Conservation (phyloP, 495 filamentous ascomycete genomes). For the Mycothermus thermophilus region DNA sequence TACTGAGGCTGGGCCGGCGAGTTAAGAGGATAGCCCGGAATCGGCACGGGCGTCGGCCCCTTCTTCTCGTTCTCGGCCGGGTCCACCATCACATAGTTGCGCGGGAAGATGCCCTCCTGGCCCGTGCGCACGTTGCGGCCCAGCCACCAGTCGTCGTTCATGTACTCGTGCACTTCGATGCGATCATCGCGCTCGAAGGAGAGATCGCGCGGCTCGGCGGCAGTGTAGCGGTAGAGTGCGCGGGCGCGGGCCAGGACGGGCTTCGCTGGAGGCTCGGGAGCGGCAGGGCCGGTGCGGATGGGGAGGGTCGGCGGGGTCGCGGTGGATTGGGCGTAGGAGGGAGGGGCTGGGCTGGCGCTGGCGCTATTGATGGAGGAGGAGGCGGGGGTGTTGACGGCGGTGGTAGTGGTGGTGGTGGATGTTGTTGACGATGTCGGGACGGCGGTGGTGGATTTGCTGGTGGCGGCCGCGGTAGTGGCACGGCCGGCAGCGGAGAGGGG, state of each 20-base stretch:
- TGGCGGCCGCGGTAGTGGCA: conserved; percentile 15
- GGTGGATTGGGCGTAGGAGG: conserved; percentile 38
- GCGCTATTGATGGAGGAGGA: no score
- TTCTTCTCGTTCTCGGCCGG: background rate
- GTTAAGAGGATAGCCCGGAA: background rate
- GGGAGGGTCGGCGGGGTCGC: conserved; percentile 39
- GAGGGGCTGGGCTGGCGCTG: conserved; percentile 20
- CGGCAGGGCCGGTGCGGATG: conserved; percentile 35
- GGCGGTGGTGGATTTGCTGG: conserved; percentile 14
- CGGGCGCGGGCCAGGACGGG: conserved; percentile 55
- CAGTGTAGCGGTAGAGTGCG: conserved; percentile 72
- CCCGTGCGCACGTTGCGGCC: conserved; percentile 70
- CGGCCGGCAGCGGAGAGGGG: conserved; percentile 37
- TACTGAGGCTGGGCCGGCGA: conserved; percentile 18
- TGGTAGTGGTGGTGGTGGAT: conserved; percentile 23
- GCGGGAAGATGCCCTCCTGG: conserved; percentile 79
- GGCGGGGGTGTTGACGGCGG: conserved; percentile 30
- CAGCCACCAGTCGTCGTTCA: conserved; percentile 96
- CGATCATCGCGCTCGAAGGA: conserved; percentile 61
- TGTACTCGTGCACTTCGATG: conserved; percentile 70
- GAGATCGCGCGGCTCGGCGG: conserved; percentile 65
- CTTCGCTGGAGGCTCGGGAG: conserved; percentile 32
- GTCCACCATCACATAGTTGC: conserved; percentile 62
- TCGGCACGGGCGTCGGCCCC: no score
- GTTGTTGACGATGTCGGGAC: conserved; percentile 20